Percentiles rank a stretch among this genome's conserved stretches.
These are phyloP conservation scores for Metschnikowia colocasiae DNA, from an alignment of 805 yeast genomes.

Conservation along the genomic window DNA sequence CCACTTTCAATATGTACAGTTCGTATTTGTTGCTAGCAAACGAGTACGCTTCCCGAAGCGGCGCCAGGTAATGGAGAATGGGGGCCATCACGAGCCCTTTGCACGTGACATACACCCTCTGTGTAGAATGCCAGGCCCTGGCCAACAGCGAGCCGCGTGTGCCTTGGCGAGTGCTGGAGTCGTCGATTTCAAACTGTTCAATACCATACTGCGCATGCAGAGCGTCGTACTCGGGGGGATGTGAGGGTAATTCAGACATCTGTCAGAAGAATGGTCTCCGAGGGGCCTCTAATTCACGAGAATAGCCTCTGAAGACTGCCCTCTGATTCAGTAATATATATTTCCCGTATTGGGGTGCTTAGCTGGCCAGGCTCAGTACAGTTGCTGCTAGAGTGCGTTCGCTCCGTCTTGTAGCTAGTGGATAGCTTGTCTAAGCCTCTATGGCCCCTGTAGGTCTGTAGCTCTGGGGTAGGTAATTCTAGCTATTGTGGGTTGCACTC, in stretches of 20 bases:
- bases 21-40: slow-evolving; percentile 50
- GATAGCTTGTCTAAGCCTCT: neutral
- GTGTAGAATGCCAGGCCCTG: slow-evolving; percentile 37
- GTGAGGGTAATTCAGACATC: slow-evolving; percentile 3
- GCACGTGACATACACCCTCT: slow-evolving; percentile 34
- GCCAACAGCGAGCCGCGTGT: neutral
- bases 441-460: neutral
- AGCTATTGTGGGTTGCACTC: neutral
- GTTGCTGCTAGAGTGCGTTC: too few species aligned
- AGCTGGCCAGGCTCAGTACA: too few species aligned
- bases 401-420: neutral
- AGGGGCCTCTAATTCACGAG: too few species aligned
- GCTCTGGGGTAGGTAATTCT: neutral
- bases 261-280: too few species aligned
- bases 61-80: slow-evolving; percentile 45
- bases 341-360: too few species aligned
- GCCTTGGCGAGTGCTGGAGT: slow-evolving; percentile 12
- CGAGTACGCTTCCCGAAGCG: slow-evolving; percentile 47
- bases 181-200: slow-evolving; percentile 39
- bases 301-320: too few species aligned
- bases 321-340: too few species aligned
- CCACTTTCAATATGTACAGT: slow-evolving; percentile 55
- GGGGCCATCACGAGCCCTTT: slow-evolving; percentile 40
- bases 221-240: slow-evolving; percentile 2
- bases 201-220: slow-evolving; percentile 8